A percentile compares a stretch with the other conserved stretches of the same genome.
Conservation (phyloP, 2,329 filamentous ascomycete species). For the Diaporthe sp. region DNA sequence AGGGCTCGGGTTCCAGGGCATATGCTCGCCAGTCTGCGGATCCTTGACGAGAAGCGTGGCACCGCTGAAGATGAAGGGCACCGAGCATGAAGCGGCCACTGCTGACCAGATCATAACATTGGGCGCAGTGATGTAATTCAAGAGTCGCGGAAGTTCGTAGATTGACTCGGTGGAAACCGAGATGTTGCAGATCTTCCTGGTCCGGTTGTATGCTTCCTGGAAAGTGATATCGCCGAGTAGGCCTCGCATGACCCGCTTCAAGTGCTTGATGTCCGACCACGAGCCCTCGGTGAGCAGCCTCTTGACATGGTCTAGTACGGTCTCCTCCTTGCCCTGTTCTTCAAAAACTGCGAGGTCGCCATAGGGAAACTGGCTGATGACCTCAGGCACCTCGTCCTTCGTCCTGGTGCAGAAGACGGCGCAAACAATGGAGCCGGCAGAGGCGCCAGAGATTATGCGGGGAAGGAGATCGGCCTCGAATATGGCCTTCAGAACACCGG, state of each 20-base stretch:
- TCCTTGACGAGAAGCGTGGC: slow-evolving; percentile 88
- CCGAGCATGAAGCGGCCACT: slow-evolving; percentile 94
- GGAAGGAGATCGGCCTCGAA: slow-evolving; percentile 82
- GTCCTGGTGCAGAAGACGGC: slow-evolving; percentile 83
- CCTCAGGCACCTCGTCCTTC: slow-evolving; percentile 80
- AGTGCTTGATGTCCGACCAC: slow-evolving; percentile 86
- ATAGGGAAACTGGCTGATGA: slow-evolving; percentile 79
- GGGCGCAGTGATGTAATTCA: slow-evolving; percentile 94
- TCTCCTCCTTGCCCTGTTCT: slow-evolving; percentile 68
- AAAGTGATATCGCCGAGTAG: slow-evolving; percentile 93
- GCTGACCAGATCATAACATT: slow-evolving; percentile 98
- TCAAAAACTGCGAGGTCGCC: slow-evolving; percentile 88
- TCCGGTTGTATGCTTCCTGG: slow-evolving; percentile 96
- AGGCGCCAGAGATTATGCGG: slow-evolving; percentile 88
- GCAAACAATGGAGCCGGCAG: slow-evolving; percentile 88
- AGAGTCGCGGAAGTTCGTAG: slow-evolving; percentile 86
- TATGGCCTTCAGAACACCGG: slow-evolving; percentile 86
- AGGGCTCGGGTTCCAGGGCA: slow-evolving; percentile 87
- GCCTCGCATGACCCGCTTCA: slow-evolving; percentile 84
- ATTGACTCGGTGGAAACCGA: slow-evolving; percentile 90
- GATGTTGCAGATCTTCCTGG: slow-evolving; percentile 91
- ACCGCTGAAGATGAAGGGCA: slow-evolving; percentile 87
- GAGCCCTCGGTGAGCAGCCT: slow-evolving; percentile 85
- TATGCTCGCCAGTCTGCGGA: slow-evolving; percentile 80
- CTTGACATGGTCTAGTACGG: slow-evolving; percentile 76